A percentile compares a stretch with the other conserved stretches of the same genome.
phyloP scores from a whole-genome alignment of 106 monocot species.

The Dendrobium huoshanense region DNA sequence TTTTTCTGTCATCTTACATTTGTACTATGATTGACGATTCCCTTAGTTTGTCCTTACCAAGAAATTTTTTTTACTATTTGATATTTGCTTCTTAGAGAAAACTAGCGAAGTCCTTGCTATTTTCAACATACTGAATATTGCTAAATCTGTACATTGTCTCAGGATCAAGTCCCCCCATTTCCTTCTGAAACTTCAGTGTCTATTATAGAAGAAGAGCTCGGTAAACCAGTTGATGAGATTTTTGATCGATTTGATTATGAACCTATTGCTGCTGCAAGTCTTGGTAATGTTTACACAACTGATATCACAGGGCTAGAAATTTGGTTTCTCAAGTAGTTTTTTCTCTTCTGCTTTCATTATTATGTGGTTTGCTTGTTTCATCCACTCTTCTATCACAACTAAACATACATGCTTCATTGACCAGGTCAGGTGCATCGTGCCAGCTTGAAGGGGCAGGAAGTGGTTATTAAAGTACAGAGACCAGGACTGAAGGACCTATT shows the following conservation, averaged over 20 bases:
- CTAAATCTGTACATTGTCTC: background rate
- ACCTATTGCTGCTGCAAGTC: constrained; percentile 98
- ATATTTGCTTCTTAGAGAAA: background rate
- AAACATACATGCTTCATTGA: constrained; percentile 13
- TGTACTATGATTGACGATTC: background rate
- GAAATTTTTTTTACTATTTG: background rate
- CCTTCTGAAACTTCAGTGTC: constrained; percentile 82
- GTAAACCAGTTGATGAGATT: constrained; percentile 47
- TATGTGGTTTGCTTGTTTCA: background rate
- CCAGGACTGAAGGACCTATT: constrained; percentile 95
- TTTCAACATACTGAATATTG: constrained; percentile 1
- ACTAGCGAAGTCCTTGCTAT: background rate
- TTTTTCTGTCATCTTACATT: background rate
- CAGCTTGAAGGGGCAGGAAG: constrained; percentile 74
- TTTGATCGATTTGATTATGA: constrained; percentile 95
- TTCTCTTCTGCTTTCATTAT: background rate
- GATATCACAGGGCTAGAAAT: background rate
- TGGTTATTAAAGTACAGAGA: constrained; percentile 96
- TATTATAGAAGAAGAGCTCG: constrained; percentile 97
- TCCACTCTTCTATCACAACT: constrained; percentile 6
- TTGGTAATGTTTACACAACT: constrained; percentile 45
- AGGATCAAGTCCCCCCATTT: constrained; percentile 99
- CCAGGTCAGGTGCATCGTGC: constrained; percentile 99
- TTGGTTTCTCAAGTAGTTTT: background rate
- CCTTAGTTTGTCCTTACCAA: background rate